A percentile compares a stretch with the other conserved stretches of the same genome.
Evolutionary conservation across 192 early-diverging fungal genomes (phyloP).

Genomic region (Backusella macrospora): DNA sequence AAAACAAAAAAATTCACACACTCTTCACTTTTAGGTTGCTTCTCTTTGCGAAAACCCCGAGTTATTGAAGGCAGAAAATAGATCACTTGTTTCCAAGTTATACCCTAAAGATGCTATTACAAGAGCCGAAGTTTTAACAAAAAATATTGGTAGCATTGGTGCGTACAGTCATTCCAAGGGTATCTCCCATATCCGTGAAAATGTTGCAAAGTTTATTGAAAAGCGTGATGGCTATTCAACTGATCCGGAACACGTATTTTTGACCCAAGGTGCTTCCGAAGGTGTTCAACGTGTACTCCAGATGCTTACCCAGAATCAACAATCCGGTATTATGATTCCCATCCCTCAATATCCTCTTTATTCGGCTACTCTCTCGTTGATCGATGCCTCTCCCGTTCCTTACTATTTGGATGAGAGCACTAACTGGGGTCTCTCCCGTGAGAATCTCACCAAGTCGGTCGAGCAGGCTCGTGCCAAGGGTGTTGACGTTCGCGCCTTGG

Average conservation of each 20-base stretch:
- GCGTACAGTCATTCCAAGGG: conserved; percentile 97
- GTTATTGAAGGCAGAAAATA: conserved; percentile 66
- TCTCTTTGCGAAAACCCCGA: conserved; percentile 91
- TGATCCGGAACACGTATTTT: conserved; percentile 82
- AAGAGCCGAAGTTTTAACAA: conserved; percentile 75
- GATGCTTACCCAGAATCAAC: conserved; percentile 72
- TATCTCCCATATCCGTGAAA: conserved; percentile 77
- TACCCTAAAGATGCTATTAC: conserved; percentile 88
- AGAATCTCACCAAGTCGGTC: conserved; percentile 68
- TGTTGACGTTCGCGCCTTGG: conserved; percentile 89
- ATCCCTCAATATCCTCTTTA: conserved; percentile 99
- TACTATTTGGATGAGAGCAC: conserved; percentile 91
- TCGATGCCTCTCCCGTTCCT: conserved; percentile 84
- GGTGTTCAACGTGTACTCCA: conserved; percentile 93
- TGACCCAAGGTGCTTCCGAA: conserved; percentile 93
- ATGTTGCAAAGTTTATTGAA: conserved; percentile 91
- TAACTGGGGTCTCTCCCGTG: conserved; percentile 78
- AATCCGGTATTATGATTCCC: conserved; percentile 97
- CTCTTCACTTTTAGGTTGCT: conserved; percentile 58
- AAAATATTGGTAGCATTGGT: conserved; percentile 76
- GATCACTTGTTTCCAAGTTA: conserved; percentile 50
- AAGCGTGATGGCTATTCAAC: conserved; percentile 88
- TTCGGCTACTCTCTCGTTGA: conserved; percentile 86
- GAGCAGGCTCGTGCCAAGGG: conserved; percentile 66
- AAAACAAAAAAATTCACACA: not conserved